Evolutionary conservation across 148 eudicot species (phyloP).

Genomic region (Cornus controversa): DNA sequence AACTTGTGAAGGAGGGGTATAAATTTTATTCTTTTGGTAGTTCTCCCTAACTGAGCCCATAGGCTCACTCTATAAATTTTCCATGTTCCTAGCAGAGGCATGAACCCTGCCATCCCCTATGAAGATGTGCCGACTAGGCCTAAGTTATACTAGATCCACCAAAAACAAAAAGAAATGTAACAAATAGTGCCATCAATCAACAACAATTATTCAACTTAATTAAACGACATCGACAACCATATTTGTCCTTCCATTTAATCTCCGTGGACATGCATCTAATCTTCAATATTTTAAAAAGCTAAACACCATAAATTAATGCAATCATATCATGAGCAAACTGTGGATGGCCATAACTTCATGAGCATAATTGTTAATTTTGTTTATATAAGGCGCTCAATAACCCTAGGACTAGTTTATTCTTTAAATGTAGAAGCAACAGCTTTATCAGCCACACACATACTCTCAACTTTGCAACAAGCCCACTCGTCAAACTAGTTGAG

Average conservation of each 20-base stretch:
- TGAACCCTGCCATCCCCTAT: too few species aligned
- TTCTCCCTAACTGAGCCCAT: too few species aligned
- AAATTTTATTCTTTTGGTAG: too few species aligned
- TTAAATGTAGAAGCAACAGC: too few species aligned
- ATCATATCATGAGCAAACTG: background rate
- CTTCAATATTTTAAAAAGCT: background rate
- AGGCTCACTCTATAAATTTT: too few species aligned
- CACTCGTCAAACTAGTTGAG: too few species aligned
- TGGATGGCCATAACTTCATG: background rate
- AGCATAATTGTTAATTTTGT: background rate
- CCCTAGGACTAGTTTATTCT: too few species aligned
- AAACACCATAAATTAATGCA: background rate
- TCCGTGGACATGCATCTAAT: background rate
- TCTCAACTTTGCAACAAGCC: too few species aligned
- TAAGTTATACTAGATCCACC: background rate
- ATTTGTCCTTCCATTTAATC: background rate
- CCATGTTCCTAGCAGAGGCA: too few species aligned
- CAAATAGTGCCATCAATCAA: background rate
- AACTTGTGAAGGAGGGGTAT: too few species aligned
- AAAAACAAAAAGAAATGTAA: background rate
- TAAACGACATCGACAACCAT: background rate
- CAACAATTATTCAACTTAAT: background rate
- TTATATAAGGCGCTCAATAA: too few species aligned
- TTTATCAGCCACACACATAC: too few species aligned
- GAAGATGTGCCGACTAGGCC: background rate